Evolutionary conservation across 1,139 yeast species (phyloP), one percentile per base, ranked within the genome.

Genomic region (Fermentozyma sake): DNA sequence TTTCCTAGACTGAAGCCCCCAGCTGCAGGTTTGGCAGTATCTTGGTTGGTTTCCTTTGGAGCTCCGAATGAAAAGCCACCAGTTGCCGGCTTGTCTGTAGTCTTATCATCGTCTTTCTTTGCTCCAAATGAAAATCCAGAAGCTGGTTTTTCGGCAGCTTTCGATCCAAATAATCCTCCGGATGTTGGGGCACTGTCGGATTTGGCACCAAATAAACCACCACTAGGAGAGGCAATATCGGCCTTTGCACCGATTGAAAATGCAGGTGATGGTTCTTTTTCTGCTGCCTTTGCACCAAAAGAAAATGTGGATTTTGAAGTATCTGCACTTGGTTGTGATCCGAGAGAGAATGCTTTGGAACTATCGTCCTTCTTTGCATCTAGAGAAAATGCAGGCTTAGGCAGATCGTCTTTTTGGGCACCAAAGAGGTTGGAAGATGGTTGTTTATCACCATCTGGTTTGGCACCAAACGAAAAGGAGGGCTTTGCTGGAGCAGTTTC

Each of bases 191-290:
- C 21, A 8, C 22, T 38, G 4, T 34, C 55, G 11, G 48, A 36
- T 32, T 46, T 47, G 13, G 42, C 42, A 3, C 60, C 62, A 29
- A 56, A 54, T 7, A 52, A 32, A 20, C 52, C 44, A 5, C 45
- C 46, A 10, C 41, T 14, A 7, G 46, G 34, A 13, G 29, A 26
- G 6, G 33, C 29, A 16, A 29, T 32, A 20, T 39, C 44, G 14
- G 40, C 46, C 3, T 27, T 8, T 29, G 44, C 46, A 6, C 50
- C 56, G 25, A 46, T 41, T 2, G 43, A 34, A 16, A 37, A 32
- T 3, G 44, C 38, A 23, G 37, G 4, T 33, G 44, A 8, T 38
- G 44, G 12, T 31, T 34, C 23, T 37, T 41, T 17, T 28, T 33
- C n/a, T 29, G 32, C 40, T 7, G 28, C 16, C 20, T 37, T 39